Conservation (phyloP, 371 early-diverging fungal genomes). For the Rhizopus sp. region DNA sequence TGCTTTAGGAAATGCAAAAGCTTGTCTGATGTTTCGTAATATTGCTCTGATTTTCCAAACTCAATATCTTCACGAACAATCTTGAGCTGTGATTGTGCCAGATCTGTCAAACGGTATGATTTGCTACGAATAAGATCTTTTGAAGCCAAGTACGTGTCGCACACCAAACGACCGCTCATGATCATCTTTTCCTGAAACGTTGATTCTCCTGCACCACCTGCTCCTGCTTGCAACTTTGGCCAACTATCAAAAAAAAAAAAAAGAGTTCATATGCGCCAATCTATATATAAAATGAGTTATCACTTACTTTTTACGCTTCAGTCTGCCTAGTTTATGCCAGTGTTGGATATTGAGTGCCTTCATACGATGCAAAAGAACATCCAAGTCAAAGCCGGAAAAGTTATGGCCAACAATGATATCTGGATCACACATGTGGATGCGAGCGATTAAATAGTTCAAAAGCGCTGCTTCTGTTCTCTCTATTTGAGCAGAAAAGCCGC, state of each 20-base stretch:
- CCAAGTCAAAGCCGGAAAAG: constrained; percentile 91
- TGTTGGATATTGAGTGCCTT: constrained; percentile 68
- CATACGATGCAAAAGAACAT: constrained; percentile 93
- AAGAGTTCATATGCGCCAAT: constrained; percentile 5
- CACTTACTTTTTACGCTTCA: constrained; percentile 74
- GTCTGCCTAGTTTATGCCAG: constrained; percentile 72
- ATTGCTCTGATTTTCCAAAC: constrained; percentile 72
- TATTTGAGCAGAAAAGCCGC: constrained; percentile 37
- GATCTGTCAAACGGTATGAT: constrained; percentile 80
- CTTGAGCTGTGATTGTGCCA: constrained; percentile 78
- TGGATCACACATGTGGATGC: constrained; percentile 80
- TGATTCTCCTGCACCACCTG: constrained; percentile 83
- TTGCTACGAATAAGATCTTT: constrained; percentile 89
- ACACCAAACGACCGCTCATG: constrained; percentile 90
- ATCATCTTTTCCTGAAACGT: constrained; percentile 72
- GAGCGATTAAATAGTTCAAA: constrained; percentile 71
- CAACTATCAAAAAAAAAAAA: constrained; percentile 40
- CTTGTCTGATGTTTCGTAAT: constrained; percentile 63
- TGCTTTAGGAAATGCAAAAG: constrained; percentile 78
- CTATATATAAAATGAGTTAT: not conserved
- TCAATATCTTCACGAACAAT: constrained; percentile 88
- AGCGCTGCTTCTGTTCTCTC: constrained; percentile 68
- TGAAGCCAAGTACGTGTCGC: constrained; percentile 93
- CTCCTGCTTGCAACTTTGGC: constrained; percentile 82
- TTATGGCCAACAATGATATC: constrained; percentile 98